Conservation (phyloP, 73 alveolate genomes). For the Symbiodinium natans region DNA sequence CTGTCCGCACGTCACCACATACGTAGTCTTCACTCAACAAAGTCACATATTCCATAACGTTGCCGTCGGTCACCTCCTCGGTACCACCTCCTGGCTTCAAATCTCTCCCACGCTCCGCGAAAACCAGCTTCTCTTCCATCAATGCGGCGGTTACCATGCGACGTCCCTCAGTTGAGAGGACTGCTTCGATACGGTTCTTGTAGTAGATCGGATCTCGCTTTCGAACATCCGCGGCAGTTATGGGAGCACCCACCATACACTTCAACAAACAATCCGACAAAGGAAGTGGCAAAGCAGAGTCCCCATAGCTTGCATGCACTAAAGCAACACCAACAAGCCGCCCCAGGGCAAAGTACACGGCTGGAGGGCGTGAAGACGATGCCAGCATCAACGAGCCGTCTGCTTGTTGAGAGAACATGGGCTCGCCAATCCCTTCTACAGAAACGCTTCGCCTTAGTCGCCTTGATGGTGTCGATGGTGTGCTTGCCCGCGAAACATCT, state of each 20-base stretch:
- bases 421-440: neutral
- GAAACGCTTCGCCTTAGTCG: neutral
- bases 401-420: slow-evolving; percentile 1
- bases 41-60: neutral
- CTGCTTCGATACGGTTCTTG: slow-evolving; percentile 5
- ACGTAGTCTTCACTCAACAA: neutral
- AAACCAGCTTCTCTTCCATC: neutral
- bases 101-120: neutral
- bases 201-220: neutral
- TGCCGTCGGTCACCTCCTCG: neutral
- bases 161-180: neutral
- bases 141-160: neutral
- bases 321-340: neutral
- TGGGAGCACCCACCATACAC: slow-evolving; percentile 1
- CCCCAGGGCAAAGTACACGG: neutral
- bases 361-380: neutral
- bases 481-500: neutral
- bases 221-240: neutral
- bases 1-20: neutral
- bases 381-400: slow-evolving; percentile 1
- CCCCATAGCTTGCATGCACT: slow-evolving; percentile 4
- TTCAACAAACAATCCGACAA: neutral
- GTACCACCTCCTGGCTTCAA: slow-evolving; percentile 4
- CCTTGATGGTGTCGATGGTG: neutral
- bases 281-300: neutral